Evolutionary conservation across 352 stramenopile genomes (phyloP).

Genomic region (Pythium plurisporium): DNA sequence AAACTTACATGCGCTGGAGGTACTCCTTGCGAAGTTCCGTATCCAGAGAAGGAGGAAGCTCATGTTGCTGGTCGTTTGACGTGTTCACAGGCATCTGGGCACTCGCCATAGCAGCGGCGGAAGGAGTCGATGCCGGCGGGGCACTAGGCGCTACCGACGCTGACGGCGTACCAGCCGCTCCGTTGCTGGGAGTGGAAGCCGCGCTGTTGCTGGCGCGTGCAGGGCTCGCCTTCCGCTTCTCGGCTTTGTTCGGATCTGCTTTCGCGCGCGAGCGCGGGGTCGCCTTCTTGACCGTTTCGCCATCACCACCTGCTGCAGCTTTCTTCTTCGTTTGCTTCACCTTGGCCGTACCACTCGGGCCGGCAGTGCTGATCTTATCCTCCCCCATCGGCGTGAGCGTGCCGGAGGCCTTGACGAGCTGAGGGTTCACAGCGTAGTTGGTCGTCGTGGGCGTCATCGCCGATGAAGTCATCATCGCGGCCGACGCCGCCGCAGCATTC

Average conservation of each 20-base stretch:
- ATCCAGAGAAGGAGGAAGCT: constrained; percentile 29
- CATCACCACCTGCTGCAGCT: constrained; percentile 11
- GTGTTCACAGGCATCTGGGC: constrained; percentile 9
- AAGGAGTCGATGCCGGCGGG: background rate
- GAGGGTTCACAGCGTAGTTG: constrained; percentile 16
- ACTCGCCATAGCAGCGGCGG: background rate
- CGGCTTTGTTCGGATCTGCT: constrained; percentile 13
- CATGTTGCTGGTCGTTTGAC: constrained; percentile 2
- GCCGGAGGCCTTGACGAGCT: constrained; percentile 9
- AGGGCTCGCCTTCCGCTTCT: constrained; percentile 23
- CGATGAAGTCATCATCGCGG: constrained; percentile 3
- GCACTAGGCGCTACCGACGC: background rate
- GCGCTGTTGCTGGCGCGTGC: constrained; percentile 5
- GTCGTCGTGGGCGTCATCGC: constrained; percentile 25
- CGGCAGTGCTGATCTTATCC: constrained; percentile 18
- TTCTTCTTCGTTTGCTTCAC: constrained; percentile 28
- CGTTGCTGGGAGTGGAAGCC: background rate
- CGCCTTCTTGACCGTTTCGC: constrained; percentile 26
- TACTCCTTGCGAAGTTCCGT: constrained; percentile 37
- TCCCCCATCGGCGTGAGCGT: constrained; percentile 28
- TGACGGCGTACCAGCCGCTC: background rate
- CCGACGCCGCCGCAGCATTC: constrained; percentile 8
- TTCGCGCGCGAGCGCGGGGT: constrained; percentile 28
- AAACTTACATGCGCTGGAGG: constrained; percentile 42
- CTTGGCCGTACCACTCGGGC: constrained; percentile 7